Conservation (phyloP, 345 rosid species). For the Aurinia saxatilis region DNA sequence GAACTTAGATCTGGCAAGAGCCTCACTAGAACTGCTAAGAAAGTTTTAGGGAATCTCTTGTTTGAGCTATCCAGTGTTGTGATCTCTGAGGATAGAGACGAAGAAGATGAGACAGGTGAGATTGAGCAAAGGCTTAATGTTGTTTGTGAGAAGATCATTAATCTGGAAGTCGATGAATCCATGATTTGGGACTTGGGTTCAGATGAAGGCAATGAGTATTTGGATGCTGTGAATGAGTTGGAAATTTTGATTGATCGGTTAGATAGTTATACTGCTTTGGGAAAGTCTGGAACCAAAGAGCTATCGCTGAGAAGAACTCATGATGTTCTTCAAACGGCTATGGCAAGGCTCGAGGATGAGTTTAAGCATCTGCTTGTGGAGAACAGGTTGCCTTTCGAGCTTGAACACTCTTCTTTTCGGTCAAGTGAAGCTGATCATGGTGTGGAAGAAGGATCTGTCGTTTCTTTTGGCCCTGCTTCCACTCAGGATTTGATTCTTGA, state of each 20-base stretch:
- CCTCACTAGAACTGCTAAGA: constrained; percentile 50
- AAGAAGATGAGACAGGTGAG: constrained; percentile 30
- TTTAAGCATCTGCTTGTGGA: constrained; percentile 64
- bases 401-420: constrained; percentile 56
- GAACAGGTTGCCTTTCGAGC: constrained; percentile 61
- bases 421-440: constrained; percentile 60
- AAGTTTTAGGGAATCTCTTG: constrained; percentile 53
- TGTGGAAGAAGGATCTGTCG: constrained; percentile 38
- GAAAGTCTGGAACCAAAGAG: constrained; percentile 29
- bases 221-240: constrained; percentile 54
- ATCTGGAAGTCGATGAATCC: constrained; percentile 59
- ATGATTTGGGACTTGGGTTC: constrained; percentile 71
- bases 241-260: constrained; percentile 47
- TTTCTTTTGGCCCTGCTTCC: constrained; percentile 63
- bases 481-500: constrained; percentile 44
- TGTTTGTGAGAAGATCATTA: constrained; percentile 60
- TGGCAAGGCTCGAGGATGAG: constrained; percentile 88
- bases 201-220: constrained; percentile 41
- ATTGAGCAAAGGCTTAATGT: constrained; percentile 40
- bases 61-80: constrained; percentile 47
- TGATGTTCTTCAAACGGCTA: constrained; percentile 72
- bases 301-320: constrained; percentile 51
- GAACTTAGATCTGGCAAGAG: constrained; percentile 54
- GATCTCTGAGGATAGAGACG: constrained; percentile 23
- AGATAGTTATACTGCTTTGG: constrained; percentile 30